Conservation (phyloP, 495 filamentous ascomycete genomes). For the Elaphomyces granulatus region DNA sequence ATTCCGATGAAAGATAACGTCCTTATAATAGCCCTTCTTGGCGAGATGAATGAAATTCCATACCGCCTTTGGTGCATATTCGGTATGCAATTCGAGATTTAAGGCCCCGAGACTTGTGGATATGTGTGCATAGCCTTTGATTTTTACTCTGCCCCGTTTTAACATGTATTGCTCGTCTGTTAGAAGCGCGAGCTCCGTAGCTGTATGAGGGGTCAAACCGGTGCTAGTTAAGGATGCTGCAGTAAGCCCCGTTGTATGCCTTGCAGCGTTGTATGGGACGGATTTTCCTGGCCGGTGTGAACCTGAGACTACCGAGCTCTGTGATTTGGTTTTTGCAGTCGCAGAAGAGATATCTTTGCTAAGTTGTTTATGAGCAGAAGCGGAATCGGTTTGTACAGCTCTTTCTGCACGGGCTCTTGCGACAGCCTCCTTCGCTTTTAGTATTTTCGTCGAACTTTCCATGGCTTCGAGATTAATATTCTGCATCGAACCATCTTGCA, state of each 20-base stretch:
- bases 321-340: slow-evolving; percentile 13
- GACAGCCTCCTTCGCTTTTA: slow-evolving; percentile 84
- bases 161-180: slow-evolving; percentile 95
- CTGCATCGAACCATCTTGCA: slow-evolving; percentile 39
- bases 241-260: slow-evolving; percentile 80
- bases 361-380: slow-evolving; percentile 21
- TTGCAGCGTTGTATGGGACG: slow-evolving; percentile 68
- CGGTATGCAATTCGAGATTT: slow-evolving; percentile 81
- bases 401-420: slow-evolving; percentile 61
- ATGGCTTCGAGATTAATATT: slow-evolving; percentile 64
- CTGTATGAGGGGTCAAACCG: slow-evolving; percentile 81
- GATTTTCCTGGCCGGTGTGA: slow-evolving; percentile 22
- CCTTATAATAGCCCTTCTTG: slow-evolving; percentile 78
- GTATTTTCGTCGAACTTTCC: slow-evolving; percentile 71
- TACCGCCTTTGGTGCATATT: slow-evolving; percentile 79
- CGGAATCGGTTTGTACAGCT: slow-evolving; percentile 20
- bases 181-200: slow-evolving; percentile 66
- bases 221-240: slow-evolving; percentile 93
- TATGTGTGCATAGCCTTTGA: slow-evolving; percentile 82
- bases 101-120: slow-evolving; percentile 67
- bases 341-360: slow-evolving; percentile 22
- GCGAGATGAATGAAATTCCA: slow-evolving; percentile 92
- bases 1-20: slow-evolving; percentile 74
- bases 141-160: slow-evolving; percentile 71
- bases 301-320: slow-evolving; percentile 1